A percentile compares a stretch with the other conserved stretches of the same genome.
Evolutionary conservation across 23 red algal species (phyloP).

Genomic region (Pyropia yezoensis): DNA sequence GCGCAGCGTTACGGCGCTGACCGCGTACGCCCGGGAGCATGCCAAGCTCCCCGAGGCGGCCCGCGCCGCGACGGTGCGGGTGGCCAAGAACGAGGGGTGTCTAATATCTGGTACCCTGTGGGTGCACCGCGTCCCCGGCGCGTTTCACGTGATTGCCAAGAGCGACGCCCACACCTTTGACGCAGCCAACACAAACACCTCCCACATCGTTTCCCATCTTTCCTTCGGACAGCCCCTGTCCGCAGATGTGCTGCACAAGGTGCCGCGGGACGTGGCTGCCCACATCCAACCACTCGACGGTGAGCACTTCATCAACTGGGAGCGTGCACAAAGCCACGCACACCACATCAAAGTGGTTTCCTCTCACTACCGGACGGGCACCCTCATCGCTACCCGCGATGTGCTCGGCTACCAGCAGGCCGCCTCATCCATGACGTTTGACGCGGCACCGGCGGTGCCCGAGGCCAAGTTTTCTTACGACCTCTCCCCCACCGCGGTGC

Average conservation of each 20-base stretch:
- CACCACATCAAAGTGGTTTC: slow-evolving; percentile 67
- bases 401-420: slow-evolving; percentile 60
- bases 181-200: slow-evolving; percentile 60
- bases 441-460: slow-evolving; percentile 49
- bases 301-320: slow-evolving; percentile 28
- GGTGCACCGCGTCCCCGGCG: slow-evolving; percentile 61
- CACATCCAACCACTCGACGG: slow-evolving; percentile 53
- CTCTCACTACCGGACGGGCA: slow-evolving; percentile 44
- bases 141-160: slow-evolving; percentile 66
- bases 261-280: slow-evolving; percentile 24
- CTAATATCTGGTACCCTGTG: slow-evolving; percentile 29
- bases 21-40: slow-evolving; percentile 28
- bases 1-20: slow-evolving; percentile 31
- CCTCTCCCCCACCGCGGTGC: slow-evolving; percentile 54
- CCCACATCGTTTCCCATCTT: slow-evolving; percentile 47
- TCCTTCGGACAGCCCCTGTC: slow-evolving; percentile 31
- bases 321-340: slow-evolving; percentile 32
- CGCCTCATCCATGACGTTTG: slow-evolving; percentile 51
- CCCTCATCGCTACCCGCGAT: slow-evolving; percentile 3
- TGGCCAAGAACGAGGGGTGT: slow-evolving; percentile 38
- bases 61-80: neutral
- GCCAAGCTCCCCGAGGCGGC: slow-evolving; percentile 8
- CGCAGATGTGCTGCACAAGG: neutral
- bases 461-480: slow-evolving; percentile 50
- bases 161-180: slow-evolving; percentile 69